Conservation (phyloP, 352 stramenopile species). For the Globisporangium ultimum region DNA sequence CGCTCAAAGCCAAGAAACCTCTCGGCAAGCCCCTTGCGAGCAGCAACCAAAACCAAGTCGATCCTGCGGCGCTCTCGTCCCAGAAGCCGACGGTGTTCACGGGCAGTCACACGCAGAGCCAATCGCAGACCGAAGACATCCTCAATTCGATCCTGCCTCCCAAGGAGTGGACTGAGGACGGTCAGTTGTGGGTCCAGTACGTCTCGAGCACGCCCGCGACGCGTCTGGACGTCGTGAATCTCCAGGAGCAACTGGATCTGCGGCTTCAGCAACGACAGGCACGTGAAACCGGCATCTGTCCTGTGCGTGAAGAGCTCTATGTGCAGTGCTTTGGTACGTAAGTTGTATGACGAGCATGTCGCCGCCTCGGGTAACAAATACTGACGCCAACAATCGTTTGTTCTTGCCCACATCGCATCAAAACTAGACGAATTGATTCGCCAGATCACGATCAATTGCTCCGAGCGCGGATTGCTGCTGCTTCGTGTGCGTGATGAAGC, state of each 20-base stretch:
- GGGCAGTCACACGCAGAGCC: conserved; percentile 48
- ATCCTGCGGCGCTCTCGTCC: conserved; percentile 6
- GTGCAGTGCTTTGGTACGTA: conserved; percentile 86
- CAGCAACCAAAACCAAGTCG: conserved; percentile 13
- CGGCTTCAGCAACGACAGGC: conserved; percentile 88
- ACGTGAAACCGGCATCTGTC: conserved; percentile 92
- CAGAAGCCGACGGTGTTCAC: conserved; percentile 60
- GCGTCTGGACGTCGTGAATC: conserved; percentile 89
- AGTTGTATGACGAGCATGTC: too few relatives aligned
- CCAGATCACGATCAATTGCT: conserved; percentile 93
- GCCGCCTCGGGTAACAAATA: too few relatives aligned
- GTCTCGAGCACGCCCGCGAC: conserved; percentile 90
- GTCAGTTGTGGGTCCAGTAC: conserved; percentile 92
- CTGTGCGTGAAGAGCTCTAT: conserved; percentile 91
- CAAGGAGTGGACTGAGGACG: conserved; percentile 88
- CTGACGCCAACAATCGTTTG: too few relatives aligned
- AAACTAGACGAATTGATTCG: conserved; percentile 86
- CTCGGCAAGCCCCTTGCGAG: conserved; percentile 15
- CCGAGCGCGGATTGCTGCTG: conserved; percentile 85
- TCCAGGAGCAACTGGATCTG: conserved; percentile 90
- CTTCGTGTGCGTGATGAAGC: conserved; percentile 90
- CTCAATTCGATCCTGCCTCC: conserved; percentile 90
- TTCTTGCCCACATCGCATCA: background rate
- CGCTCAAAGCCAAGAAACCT: conserved; percentile 49
- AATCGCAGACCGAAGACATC: conserved; percentile 86